Conservation (phyloP, 164 flowering plant species). For the Kingdonia uniflora region DNA sequence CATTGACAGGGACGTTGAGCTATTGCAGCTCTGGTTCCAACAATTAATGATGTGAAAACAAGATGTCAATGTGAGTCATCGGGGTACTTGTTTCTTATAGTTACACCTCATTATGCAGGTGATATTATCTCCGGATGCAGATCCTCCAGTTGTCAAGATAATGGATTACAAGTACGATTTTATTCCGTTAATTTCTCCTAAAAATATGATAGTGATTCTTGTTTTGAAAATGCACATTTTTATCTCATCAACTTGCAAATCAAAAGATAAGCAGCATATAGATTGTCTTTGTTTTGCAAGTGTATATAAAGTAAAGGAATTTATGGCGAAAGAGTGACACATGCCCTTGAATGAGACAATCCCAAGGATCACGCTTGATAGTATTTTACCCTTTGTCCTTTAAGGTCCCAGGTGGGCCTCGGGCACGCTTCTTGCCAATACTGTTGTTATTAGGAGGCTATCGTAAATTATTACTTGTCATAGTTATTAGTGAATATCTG, state of each 20-base stretch:
- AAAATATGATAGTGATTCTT: too few relatives aligned
- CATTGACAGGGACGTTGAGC: not conserved
- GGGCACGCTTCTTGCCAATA: too few relatives aligned
- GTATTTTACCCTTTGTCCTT: too few relatives aligned
- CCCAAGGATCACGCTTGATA: too few relatives aligned
- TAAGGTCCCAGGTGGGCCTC: too few relatives aligned
- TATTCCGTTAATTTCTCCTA: not conserved
- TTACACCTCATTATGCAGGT: conserved; percentile 37
- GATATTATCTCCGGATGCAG: conserved; percentile 78
- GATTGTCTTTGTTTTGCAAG: not conserved
- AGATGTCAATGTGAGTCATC: not conserved
- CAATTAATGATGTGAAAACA: not conserved
- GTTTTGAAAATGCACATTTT: not conserved
- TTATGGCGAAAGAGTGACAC: too few relatives aligned
- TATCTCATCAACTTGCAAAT: not conserved
- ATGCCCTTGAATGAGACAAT: too few relatives aligned
- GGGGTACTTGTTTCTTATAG: conserved; percentile 2
- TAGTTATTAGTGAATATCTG: too few relatives aligned
- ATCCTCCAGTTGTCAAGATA: conserved; percentile 87
- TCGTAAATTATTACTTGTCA: too few relatives aligned
- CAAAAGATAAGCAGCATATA: not conserved
- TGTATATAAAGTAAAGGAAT: too few relatives aligned
- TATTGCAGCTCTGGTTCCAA: not conserved
- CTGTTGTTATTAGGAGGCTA: too few relatives aligned
- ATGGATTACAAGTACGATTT: conserved; percentile 79